A percentile compares a stretch with the other conserved stretches of the same genome.
Conservation (phyloP, 495 filamentous ascomycete genomes). For the Penicillium soppii region DNA sequence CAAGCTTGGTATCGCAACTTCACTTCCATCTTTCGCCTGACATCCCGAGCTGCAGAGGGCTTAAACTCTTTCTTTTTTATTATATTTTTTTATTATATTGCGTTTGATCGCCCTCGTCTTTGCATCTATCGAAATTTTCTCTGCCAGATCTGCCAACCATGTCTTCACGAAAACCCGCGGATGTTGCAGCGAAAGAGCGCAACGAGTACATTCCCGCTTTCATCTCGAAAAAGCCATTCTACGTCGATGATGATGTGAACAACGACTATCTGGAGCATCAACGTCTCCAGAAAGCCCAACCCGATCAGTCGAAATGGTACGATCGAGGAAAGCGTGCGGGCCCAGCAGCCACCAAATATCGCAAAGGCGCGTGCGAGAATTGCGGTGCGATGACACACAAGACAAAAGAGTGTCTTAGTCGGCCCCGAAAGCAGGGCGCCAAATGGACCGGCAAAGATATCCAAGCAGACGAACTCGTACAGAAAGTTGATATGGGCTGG, state of each 20-base stretch:
- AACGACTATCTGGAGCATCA: constrained; percentile 97
- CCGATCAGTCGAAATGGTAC: constrained; percentile 81
- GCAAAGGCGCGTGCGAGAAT: constrained; percentile 97
- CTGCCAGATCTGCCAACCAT: constrained; percentile 15
- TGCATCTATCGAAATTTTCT: background rate
- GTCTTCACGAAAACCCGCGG: constrained; percentile 48
- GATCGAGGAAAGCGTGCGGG: constrained; percentile 78
- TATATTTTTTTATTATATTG: too few species aligned
- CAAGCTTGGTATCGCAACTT: constrained; percentile 1
- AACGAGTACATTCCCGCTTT: constrained; percentile 99
- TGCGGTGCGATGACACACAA: constrained; percentile 97
- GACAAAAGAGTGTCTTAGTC: constrained; percentile 86
- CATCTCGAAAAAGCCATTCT: constrained; percentile 98
- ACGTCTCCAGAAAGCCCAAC: constrained; percentile 67
- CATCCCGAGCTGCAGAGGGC: constrained; percentile 1
- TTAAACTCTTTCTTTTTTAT: background rate
- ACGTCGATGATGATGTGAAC: constrained; percentile 78
- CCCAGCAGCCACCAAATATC: constrained; percentile 89
- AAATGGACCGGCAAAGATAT: constrained; percentile 93
- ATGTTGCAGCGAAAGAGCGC: constrained; percentile 65
- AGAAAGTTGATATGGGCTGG: constrained; percentile 85
- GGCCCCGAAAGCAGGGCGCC: constrained; percentile 86
- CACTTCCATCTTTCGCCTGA: constrained; percentile 3
- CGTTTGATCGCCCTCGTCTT: background rate
- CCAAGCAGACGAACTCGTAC: constrained; percentile 84